phyloP scores from a whole-genome alignment of 1,284 basidiomycete genomes.

The Puccinia polysora region DNA sequence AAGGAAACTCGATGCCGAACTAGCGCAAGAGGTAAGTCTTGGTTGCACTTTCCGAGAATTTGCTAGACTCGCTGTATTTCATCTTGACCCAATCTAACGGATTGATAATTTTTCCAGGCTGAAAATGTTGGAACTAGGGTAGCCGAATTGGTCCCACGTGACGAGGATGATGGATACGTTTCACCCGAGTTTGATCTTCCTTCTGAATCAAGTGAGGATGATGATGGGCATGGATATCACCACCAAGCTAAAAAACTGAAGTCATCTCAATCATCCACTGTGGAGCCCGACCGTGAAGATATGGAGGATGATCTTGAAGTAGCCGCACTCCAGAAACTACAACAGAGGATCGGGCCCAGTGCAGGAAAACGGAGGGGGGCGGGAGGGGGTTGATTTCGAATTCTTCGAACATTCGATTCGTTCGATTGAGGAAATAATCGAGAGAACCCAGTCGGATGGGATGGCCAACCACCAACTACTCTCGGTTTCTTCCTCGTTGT shows the following conservation, averaged over 20 bases:
- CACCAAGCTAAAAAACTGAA: conserved; percentile 39
- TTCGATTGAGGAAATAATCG: no score
- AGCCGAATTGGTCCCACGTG: conserved; percentile 31
- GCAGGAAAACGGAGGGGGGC: no score
- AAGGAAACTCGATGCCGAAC: conserved; percentile 76
- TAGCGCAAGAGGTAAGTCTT: conserved; percentile 55
- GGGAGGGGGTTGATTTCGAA: no score
- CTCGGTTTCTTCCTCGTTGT: no score
- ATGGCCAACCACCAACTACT: no score
- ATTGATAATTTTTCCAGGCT: neutral
- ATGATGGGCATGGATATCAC: conserved; percentile 30
- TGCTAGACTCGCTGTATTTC: no score
- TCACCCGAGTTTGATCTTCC: conserved; percentile 65
- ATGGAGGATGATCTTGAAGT: conserved; percentile 49
- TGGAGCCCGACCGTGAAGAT: conserved; percentile 7
- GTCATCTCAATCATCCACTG: neutral
- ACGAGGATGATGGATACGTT: conserved; percentile 58
- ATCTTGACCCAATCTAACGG: neutral
- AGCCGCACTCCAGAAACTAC: conserved; percentile 47
- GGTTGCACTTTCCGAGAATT: neutral
- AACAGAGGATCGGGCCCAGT: neutral
- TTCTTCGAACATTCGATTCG: no score
- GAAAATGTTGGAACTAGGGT: neutral
- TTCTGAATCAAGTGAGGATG: conserved; percentile 41
- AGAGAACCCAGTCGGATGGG: no score